Base-by-base conservation (phyloP, 2,329 filamentous ascomycete genomes). In the Exophiala sideris region DNA sequence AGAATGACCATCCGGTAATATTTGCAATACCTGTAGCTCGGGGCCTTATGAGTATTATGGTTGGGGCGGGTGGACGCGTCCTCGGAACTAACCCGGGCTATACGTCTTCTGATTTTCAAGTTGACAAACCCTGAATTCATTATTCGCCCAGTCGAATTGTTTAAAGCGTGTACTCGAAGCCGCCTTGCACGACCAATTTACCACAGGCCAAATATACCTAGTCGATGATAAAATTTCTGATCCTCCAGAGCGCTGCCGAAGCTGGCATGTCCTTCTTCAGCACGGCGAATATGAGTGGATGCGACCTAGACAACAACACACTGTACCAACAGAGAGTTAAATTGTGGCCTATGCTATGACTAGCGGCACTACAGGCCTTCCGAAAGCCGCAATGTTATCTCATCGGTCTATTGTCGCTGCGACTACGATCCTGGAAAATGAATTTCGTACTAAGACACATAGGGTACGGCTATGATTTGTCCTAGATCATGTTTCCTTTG, bases 371-470 rank as follows among this genome's bases (percentile, higher is more conserved):
- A n/a, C n/a, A n/a, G n/a, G n/a, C n/a, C n/a, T n/a, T 1, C 82
- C 83, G 0, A 86, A 86, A 62, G 81, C 79, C 0, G 78, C 79
- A 18, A 75, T 76, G 58, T 74, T 85, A 45, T 79, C 79, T 1
- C 84, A 87, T 64, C 69, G 73, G n/a, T 59, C 49, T 20, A 33
- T 62, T 16, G 57, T 64, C 21, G 54, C 59, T 49, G 58, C 61
- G 48, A 50, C 54, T 41, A 41, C 46, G n/a, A 44, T 56, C 24
- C 35, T 63, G n/a, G 57, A 63, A 46, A 21, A 47, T 41, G 50
- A 51, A 20, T 58, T 60, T 45, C 16, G 38, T 33, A n/a, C 50
- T 38, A 57, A 47, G 44, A 14, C 50, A 39, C 56, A 59, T 32
- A 42, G 52, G 39, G 16, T 61, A 56, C 24, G 39, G 10, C 16